Base-by-base conservation (phyloP, 345 rosid genomes). In the Syzygium aromaticum region DNA sequence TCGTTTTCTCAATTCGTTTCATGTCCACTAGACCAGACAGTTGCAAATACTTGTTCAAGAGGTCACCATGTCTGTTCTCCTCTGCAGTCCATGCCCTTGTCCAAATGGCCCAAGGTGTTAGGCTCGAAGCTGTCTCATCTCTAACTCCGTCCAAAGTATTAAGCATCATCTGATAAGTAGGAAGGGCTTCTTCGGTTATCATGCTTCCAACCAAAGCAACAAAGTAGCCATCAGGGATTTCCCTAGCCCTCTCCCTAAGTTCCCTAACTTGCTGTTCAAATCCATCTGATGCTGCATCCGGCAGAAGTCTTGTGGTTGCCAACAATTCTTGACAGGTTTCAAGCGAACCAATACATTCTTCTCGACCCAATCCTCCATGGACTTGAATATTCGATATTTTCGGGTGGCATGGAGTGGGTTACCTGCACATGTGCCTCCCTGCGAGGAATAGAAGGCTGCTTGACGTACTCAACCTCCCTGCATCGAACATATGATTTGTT, bases 231-330 rank as follows among this genome's bases (percentile, higher is more conserved):
- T 97, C 99, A 0, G 98, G 98, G 63, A 96, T 88, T 91, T 94
- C 98, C 90, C 89, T 95, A n/a, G 98, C 94, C 88, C 99, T 95
- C 89, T 92, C 95, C 90, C 98, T 93, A 46, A 96, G 89, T 91
- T 95, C 99, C 87, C 82, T 92, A 19, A 96, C 96, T 92, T 95
- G 97, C 17, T 97, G 98, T 46, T 94, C 88, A 64, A 96, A 96
- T 63, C 96, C 99, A 73, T 95, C 95, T 1, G 95, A 93, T n/a
- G 94, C 89, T 56, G 99, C 94, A 82, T 96, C 98, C 0, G 98
- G 99, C 89, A 97, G 92, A 89, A 97, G 89, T 94, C 97, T 86
- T 95, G 96, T 30, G 98, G 97, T 85, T 96, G 99, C 99, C 99
- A 97, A 43, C 95, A 94, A 85, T 96, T 94, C 91, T 97, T 98